phyloP scores from a whole-genome alignment of 2,329 filamentous ascomycete genomes.

The Capronia americana region DNA sequence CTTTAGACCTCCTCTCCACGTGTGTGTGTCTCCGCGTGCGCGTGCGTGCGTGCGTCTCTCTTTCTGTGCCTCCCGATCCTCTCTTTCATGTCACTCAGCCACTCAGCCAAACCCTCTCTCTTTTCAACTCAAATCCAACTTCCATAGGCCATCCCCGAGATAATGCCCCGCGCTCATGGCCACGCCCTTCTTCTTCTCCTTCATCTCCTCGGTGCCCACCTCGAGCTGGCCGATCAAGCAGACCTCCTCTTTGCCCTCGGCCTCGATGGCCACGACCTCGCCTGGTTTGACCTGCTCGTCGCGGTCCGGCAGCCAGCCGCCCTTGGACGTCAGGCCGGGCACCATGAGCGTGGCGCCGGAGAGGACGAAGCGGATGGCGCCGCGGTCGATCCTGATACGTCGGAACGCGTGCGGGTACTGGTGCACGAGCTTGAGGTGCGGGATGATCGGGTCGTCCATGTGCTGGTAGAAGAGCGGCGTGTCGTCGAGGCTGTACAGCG shows the following conservation, averaged over 20 bases:
- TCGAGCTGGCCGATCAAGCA: constrained; percentile 87
- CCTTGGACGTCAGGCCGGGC: constrained; percentile 83
- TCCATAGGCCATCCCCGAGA: constrained; percentile 93
- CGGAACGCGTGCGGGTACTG: constrained; percentile 85
- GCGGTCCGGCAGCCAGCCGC: constrained; percentile 73
- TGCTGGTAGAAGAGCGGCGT: constrained; percentile 91
- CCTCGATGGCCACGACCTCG: constrained; percentile 83
- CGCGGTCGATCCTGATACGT: constrained; percentile 87
- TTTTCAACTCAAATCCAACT: constrained; percentile 62
- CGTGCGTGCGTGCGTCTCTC: no score
- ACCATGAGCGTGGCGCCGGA: constrained; percentile 95
- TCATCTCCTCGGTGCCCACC: constrained; percentile 87
- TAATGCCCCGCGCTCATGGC: constrained; percentile 94
- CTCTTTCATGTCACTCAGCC: neutral
- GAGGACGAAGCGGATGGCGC: constrained; percentile 95
- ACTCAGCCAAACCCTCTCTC: no score
- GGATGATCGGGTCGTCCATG: constrained; percentile 76
- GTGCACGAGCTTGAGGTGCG: constrained; percentile 88
- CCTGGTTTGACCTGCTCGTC: constrained; percentile 79
- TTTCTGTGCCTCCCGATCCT: no score
- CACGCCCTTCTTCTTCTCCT: constrained; percentile 90
- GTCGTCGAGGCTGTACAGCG: constrained; percentile 79
- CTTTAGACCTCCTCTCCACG: no score
- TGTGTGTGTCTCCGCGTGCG: no score
- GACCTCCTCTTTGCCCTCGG: constrained; percentile 91